Conservation (phyloP, 495 filamentous ascomycete species). For the Penicillium malachiteum region DNA sequence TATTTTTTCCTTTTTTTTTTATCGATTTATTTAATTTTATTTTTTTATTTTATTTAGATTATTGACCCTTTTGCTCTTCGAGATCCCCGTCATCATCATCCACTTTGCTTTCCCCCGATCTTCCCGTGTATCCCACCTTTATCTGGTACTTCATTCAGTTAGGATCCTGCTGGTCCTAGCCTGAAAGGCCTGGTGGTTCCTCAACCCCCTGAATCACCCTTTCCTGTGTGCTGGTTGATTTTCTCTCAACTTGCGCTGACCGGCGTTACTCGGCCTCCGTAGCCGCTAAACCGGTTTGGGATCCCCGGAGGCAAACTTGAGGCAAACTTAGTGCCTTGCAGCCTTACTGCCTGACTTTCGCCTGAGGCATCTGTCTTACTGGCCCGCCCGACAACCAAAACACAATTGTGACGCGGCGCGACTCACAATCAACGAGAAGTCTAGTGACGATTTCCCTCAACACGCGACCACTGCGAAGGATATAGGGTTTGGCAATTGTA, state of each 20-base stretch:
- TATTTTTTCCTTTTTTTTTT: slow-evolving; percentile 17
- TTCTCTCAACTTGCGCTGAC: slow-evolving; percentile 25
- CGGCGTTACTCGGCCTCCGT: slow-evolving; percentile 25
- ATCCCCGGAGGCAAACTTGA: slow-evolving; percentile 8
- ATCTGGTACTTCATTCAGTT: neutral
- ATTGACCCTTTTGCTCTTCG: slow-evolving; percentile 22
- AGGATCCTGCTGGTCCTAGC: slow-evolving; percentile 1
- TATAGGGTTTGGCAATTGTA: neutral
- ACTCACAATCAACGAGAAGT: slow-evolving; percentile 13
- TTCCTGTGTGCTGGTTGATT: slow-evolving; percentile 22
- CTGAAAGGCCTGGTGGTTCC: slow-evolving; percentile 1
- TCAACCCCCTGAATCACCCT: slow-evolving; percentile 22
- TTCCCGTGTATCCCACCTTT: slow-evolving; percentile 7
- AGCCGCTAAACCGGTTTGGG: slow-evolving; percentile 28
- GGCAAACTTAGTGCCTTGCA: slow-evolving; percentile 6
- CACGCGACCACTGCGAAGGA: slow-evolving; percentile 5
- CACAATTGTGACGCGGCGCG: slow-evolving; percentile 26
- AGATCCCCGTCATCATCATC: slow-evolving; percentile 25
- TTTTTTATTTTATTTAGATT: slow-evolving; percentile 15
- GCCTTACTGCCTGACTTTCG: slow-evolving; percentile 9
- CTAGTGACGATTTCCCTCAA: neutral
- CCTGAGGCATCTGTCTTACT: slow-evolving; percentile 1
- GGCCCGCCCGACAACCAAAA: slow-evolving; percentile 24
- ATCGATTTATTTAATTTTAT: slow-evolving; percentile 9
- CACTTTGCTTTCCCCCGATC: slow-evolving; percentile 24